phyloP scores from a whole-genome alignment of 257 asterid species.

The Penstemon davidsonii region DNA sequence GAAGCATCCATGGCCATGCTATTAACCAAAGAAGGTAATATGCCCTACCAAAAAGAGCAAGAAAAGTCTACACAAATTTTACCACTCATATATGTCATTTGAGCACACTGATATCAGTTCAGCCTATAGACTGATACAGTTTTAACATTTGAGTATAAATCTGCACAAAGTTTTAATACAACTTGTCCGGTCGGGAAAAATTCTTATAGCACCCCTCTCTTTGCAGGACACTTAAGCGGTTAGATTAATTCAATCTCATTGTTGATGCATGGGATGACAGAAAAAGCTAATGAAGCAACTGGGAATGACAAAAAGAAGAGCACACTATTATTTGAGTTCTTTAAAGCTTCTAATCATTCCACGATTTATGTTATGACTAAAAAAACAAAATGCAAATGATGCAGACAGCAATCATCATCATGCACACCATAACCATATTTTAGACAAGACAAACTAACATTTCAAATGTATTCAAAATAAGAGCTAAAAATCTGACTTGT shows the following conservation, averaged over 20 bases:
- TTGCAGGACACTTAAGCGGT: conserved; percentile 17
- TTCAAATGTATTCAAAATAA: background rate
- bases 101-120: background rate
- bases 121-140: background rate
- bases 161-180: background rate
- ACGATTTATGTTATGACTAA: background rate
- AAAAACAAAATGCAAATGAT: background rate
- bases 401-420: background rate
- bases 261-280: background rate
- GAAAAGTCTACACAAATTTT: background rate
- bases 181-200: background rate
- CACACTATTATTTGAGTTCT: background rate
- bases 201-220: background rate
- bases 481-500: conserved; percentile 16
- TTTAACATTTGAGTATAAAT: conserved; percentile 11
- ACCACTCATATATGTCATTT: conserved; percentile 16
- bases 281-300: conserved; percentile 4
- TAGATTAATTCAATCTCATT: background rate
- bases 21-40: background rate
- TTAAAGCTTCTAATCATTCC: conserved; percentile 16
- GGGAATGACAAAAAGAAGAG: conserved; percentile 10
- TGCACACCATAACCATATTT: background rate
- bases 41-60: conserved; percentile 17
- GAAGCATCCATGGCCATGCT: conserved; percentile 8
- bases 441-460: conserved; percentile 5